These are phyloP conservation scores for Primulina tabacum DNA, from an alignment of 257 asterid species.

Conservation along the genomic window DNA sequence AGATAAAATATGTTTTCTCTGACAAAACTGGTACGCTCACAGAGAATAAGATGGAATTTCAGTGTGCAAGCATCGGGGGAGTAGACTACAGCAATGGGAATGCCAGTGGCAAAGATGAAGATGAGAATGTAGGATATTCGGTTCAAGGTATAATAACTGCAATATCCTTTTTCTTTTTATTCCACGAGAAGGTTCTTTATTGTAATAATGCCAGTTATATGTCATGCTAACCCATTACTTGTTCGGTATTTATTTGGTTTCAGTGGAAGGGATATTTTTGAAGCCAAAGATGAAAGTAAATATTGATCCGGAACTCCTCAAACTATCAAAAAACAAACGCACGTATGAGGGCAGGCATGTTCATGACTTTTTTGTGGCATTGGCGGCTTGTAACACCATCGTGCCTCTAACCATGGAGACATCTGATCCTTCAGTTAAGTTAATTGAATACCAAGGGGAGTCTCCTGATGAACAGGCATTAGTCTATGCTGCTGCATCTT, in stretches of 20 bases:
- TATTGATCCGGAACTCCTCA: constrained; percentile 67
- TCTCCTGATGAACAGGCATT: constrained; percentile 99
- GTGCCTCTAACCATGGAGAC: constrained; percentile 79
- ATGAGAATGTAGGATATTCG: constrained; percentile 42
- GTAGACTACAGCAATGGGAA: constrained; percentile 50
- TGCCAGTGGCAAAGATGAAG: constrained; percentile 41
- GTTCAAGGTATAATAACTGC: constrained; percentile 50
- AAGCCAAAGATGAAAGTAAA: constrained; percentile 78
- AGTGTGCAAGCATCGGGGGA: constrained; percentile 87
- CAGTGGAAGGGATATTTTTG: constrained; percentile 62
- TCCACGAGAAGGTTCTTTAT: not conserved
- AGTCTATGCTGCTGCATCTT: constrained; percentile 93
- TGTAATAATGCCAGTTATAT: constrained; percentile 5
- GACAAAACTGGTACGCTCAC: constrained; percentile 97
- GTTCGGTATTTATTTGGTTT: constrained; percentile 26
- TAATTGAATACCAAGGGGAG: constrained; percentile 94
- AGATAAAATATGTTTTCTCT: constrained; percentile 90
- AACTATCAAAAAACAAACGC: constrained; percentile 43
- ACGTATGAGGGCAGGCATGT: constrained; percentile 56
- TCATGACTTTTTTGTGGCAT: constrained; percentile 72
- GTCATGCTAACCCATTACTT: constrained; percentile 13
- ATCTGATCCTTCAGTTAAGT: constrained; percentile 68
- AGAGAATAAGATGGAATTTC: constrained; percentile 99
- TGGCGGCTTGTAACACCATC: constrained; percentile 98
- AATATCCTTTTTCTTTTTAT: not conserved